Percentiles rank a stretch among this genome's conserved stretches.
Evolutionary conservation across 768 basidiomycete species (phyloP).

Genomic region (Trametes cubensis): DNA sequence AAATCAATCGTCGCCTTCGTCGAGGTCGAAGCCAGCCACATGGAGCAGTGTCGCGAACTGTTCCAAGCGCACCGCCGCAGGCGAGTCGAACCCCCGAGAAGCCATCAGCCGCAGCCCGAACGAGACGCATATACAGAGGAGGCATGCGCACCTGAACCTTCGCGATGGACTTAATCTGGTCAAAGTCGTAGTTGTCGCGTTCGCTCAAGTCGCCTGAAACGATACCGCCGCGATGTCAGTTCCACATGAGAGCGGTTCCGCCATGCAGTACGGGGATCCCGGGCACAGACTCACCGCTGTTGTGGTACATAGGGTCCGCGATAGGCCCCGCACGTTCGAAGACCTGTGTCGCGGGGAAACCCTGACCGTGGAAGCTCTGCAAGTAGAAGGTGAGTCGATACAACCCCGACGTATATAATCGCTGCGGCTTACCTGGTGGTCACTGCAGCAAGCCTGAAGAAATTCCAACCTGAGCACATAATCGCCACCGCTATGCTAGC

Average conservation of each 20-base stretch:
- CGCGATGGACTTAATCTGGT: slow-evolving; percentile 80
- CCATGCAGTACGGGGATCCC: background rate
- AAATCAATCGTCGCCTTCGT: background rate
- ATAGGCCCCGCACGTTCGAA: slow-evolving; percentile 89
- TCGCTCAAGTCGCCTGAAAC: slow-evolving; percentile 72
- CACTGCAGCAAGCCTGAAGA: slow-evolving; percentile 81
- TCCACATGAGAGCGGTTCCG: background rate
- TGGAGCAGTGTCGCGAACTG: slow-evolving; percentile 15
- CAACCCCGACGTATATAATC: background rate
- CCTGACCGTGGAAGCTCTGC: slow-evolving; percentile 79
- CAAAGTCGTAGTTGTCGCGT: slow-evolving; percentile 79
- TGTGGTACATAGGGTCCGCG: slow-evolving; percentile 88
- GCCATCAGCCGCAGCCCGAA: background rate
- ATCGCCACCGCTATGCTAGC: background rate
- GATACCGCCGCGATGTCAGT: slow-evolving; percentile 6
- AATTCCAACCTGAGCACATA: background rate
- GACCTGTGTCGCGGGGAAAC: slow-evolving; percentile 84
- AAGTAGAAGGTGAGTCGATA: background rate
- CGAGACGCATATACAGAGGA: background rate
- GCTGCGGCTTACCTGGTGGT: slow-evolving; percentile 67
- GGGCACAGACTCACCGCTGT: slow-evolving; percentile 54
- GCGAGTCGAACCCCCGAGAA: background rate
- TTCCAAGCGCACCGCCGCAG: background rate
- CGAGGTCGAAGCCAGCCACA: slow-evolving; percentile 12
- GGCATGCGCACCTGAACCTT: slow-evolving; percentile 70